These are phyloP conservation scores for Aspergillus sojae DNA, from an alignment of 2,329 filamentous ascomycete genomes.

Conservation along the genomic window DNA sequence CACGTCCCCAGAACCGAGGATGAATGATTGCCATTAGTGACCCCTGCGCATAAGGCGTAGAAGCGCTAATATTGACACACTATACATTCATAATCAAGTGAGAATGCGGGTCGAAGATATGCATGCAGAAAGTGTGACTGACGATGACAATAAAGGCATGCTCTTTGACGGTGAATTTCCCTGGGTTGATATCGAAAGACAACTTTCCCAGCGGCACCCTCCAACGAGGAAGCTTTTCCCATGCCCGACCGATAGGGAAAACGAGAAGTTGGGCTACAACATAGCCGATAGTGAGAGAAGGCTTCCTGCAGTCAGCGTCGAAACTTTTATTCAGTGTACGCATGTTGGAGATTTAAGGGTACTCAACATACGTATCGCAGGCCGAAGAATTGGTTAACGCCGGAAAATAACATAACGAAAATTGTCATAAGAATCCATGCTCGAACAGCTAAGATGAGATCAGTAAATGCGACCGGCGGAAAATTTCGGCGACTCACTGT, in stretches of 20 bases:
- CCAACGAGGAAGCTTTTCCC: constrained; percentile 29
- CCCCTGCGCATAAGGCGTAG: constrained; percentile 28
- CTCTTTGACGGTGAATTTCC: constrained; percentile 26
- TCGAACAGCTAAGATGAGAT: constrained; percentile 27
- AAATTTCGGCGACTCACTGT: constrained; percentile 24
- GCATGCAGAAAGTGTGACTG: not conserved
- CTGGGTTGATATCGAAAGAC: constrained; percentile 26
- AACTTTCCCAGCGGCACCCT: constrained; percentile 23
- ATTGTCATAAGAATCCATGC: constrained; percentile 33
- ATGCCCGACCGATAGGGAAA: constrained; percentile 23
- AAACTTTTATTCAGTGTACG: not conserved
- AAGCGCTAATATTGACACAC: constrained; percentile 35
- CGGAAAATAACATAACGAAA: constrained; percentile 28
- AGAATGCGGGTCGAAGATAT: not conserved
- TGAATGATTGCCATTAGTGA: constrained; percentile 38
- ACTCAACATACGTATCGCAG: constrained; percentile 26
- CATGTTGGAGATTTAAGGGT: not conserved
- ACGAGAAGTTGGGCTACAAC: constrained; percentile 28
- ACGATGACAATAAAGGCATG: constrained; percentile 29
- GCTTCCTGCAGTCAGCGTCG: constrained; percentile 9
- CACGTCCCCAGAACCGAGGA: constrained; percentile 38
- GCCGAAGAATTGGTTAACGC: constrained; percentile 29
- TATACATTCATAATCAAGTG: not conserved
- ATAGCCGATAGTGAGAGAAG: constrained; percentile 26
- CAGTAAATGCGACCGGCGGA: not conserved